Evolutionary conservation across 2,329 filamentous ascomycete species (phyloP).

Genomic region (Colletotrichum simmondsii): DNA sequence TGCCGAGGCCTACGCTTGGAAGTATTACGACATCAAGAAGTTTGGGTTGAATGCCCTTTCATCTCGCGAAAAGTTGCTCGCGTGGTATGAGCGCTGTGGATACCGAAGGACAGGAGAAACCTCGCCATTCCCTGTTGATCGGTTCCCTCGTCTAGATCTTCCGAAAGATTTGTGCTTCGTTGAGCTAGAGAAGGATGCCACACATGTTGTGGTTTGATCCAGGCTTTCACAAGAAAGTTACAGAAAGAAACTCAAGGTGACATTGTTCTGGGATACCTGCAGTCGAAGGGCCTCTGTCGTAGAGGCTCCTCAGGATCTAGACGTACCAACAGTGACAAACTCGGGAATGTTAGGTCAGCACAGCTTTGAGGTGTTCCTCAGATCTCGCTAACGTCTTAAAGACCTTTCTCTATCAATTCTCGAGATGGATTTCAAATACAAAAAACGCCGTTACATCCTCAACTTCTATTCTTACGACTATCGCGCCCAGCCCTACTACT

Average conservation of each 20-base stretch:
- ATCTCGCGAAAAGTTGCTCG: conserved; percentile 45
- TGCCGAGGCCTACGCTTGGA: conserved; percentile 44
- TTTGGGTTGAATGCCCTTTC: conserved; percentile 47
- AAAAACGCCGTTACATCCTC: too few relatives aligned
- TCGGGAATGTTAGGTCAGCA: neutral
- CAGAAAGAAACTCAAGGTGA: neutral
- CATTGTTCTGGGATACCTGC: neutral
- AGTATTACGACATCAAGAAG: conserved; percentile 40
- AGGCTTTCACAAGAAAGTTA: neutral
- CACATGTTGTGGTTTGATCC: neutral
- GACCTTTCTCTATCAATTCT: neutral
- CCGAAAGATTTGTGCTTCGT: conserved; percentile 47
- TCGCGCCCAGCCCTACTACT: too few relatives aligned
- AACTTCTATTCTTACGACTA: too few relatives aligned
- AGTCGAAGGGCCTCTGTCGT: neutral
- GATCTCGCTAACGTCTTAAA: neutral
- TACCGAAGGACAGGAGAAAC: conserved; percentile 47
- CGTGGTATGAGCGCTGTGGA: conserved; percentile 49
- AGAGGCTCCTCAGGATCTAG: neutral
- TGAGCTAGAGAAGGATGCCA: conserved; percentile 45
- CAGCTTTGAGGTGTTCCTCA: neutral
- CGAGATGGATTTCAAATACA: too few relatives aligned
- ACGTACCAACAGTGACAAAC: neutral
- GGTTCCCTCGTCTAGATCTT: conserved; percentile 31
- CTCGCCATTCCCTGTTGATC: conserved; percentile 44